A percentile compares a stretch with the other conserved stretches of the same genome.
phyloP scores from a whole-genome alignment of 768 basidiomycete genomes.

The Auriscalpium vulgare region DNA sequence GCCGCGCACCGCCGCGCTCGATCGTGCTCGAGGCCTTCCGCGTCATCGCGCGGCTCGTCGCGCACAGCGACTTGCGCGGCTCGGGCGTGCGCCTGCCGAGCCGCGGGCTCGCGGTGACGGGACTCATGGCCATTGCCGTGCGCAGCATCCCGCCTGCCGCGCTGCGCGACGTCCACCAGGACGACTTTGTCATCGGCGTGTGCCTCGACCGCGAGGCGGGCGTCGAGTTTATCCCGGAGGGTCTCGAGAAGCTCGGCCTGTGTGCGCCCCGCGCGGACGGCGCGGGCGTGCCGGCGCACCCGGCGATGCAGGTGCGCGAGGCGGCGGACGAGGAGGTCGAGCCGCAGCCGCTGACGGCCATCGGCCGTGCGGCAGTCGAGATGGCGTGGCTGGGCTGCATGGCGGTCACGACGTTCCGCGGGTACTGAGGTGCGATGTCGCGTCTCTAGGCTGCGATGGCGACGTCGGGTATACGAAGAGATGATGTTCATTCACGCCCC shows the following conservation, averaged over 20 bases:
- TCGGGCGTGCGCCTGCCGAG: conserved; percentile 70
- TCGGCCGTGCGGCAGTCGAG: conserved; percentile 44
- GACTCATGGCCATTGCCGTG: conserved; percentile 40
- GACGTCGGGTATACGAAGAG: not conserved
- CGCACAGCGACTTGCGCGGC: conserved; percentile 62
- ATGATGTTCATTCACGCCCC: not conserved
- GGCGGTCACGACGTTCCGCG: conserved; percentile 36
- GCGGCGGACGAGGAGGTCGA: conserved; percentile 38
- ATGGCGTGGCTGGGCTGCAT: conserved; percentile 50
- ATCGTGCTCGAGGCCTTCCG: conserved; percentile 60
- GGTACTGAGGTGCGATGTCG: not conserved
- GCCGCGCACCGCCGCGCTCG: conserved; percentile 21
- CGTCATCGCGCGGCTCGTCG: conserved; percentile 66
- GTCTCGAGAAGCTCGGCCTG: conserved; percentile 67
- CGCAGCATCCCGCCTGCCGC: conserved; percentile 25
- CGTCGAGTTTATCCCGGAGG: conserved; percentile 76
- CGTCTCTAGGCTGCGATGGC: not conserved
- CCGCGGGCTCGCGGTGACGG: conserved; percentile 60
- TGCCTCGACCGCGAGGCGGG: conserved; percentile 58
- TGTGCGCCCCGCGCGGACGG: conserved; percentile 27
- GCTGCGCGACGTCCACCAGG: conserved; percentile 28
- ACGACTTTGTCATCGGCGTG: conserved; percentile 46
- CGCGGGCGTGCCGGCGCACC: not conserved
- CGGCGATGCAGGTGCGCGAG: conserved; percentile 25
- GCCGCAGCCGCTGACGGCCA: conserved; percentile 35